Evolutionary conservation across 1,284 basidiomycete genomes (phyloP), one percentile per base, ranked within the genome.

Genomic region (Boletus semigastroideus): DNA sequence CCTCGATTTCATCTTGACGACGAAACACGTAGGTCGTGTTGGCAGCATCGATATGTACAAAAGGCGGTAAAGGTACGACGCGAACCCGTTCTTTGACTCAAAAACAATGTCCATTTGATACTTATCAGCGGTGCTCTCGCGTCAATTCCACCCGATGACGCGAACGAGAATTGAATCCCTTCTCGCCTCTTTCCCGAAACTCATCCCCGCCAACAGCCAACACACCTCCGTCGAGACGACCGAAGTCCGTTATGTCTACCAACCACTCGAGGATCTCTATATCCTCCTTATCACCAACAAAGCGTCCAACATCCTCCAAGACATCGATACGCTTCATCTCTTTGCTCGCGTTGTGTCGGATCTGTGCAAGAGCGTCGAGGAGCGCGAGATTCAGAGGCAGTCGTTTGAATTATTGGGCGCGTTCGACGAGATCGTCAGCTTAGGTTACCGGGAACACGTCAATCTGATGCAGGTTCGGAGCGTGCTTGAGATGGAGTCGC

Each of bases 211-310:
- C 55, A 94, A 94, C 65, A 94, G 92, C 16, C 96, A 99, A 73
- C 97, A 99, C 73, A 99, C 97, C 10, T 94, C 94, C 13, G 89
- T 97, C 60, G 94, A 97, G 74, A 95, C 91, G 0, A 71, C 84
- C 45, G 91, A 94, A 71, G 94, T 96, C 50, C 92, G 97, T 61
- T 99, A 95, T 70, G 96, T 99, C 62, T 99, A 98, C 72, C 94
- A 98, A 67, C 96, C 96, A 0, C 83, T 99, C 46, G 97, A 99
- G 71, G 96, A 99, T 68, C 85, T 99, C 45, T 98, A 98, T 72
- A 96, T 99, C 59, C 83, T 99, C 59, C 82, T 99, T 59, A 96
- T 99, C 74, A 99, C 96, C 53, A 99, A 98, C 76, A 98, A 97
- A 71, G 91, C 91, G 17, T 95, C 92, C 30, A 99, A 99, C 69